These are phyloP conservation scores for Hemileia vastatrix DNA, from an alignment of 1,284 basidiomycete species.

Conservation along the genomic window DNA sequence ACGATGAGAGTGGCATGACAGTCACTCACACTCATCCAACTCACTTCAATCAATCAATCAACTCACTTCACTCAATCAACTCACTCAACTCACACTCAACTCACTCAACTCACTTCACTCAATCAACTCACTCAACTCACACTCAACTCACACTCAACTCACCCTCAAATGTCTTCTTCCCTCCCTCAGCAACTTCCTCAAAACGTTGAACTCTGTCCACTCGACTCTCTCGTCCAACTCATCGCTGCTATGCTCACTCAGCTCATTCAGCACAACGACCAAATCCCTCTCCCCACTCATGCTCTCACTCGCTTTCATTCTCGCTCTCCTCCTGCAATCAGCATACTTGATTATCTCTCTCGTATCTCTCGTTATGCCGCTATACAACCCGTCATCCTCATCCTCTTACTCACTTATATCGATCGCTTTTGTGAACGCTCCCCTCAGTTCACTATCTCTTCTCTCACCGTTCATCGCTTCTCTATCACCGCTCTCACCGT, in stretches of 20 bases:
- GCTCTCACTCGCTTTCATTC: constrained; percentile 88
- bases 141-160: too few relatives aligned
- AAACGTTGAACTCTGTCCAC: too few relatives aligned
- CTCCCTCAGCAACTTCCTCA: too few relatives aligned
- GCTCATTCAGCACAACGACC: constrained; percentile 83
- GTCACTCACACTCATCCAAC: too few relatives aligned
- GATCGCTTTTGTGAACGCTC: constrained; percentile 80
- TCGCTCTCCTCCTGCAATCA: constrained; percentile 70
- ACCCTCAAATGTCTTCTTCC: too few relatives aligned
- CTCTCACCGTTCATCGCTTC: constrained; percentile 89
- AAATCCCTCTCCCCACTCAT: constrained; percentile 70
- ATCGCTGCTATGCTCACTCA: constrained; percentile 86
- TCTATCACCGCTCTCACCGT: constrained; percentile 79
- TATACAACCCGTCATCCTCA: constrained; percentile 69
- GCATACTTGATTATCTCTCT: constrained; percentile 74
- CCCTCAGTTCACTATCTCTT: constrained; percentile 78
- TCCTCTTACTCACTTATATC: constrained; percentile 85
- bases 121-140: too few relatives aligned
- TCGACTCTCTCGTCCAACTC: constrained; percentile 25
- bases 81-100: too few relatives aligned
- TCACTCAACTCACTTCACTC: too few relatives aligned
- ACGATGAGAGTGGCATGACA: too few relatives aligned
- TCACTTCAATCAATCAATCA: too few relatives aligned
- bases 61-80: too few relatives aligned
- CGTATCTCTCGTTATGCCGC: constrained; percentile 86